Evolutionary conservation across 129 eudicot genomes (phyloP).

Genomic region (Calendula officinalis): DNA sequence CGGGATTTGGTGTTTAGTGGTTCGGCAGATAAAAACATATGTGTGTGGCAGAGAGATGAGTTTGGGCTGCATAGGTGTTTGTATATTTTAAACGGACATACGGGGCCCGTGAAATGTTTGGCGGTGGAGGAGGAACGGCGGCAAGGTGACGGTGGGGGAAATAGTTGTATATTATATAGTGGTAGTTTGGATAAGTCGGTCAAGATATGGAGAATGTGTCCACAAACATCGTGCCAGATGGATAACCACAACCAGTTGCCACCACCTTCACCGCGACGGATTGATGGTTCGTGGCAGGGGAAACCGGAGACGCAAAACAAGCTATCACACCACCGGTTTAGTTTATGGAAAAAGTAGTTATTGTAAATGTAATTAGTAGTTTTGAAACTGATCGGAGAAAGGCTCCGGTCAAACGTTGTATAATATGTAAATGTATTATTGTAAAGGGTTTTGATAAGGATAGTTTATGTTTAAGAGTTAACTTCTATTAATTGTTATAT

Average conservation of each 20-base stretch:
- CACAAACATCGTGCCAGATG: conserved; percentile 4
- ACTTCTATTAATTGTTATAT: too few species aligned
- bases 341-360: conserved; percentile 16
- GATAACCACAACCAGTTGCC: conserved; percentile 18
- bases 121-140: conserved; percentile 53
- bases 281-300: conserved; percentile 13
- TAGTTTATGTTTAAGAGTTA: too few species aligned
- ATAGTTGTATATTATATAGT: conserved; percentile 45
- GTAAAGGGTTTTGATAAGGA: too few species aligned
- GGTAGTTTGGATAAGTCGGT: conserved; percentile 80
- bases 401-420: too few species aligned
- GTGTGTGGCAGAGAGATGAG: conserved; percentile 67
- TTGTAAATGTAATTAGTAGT: background rate
- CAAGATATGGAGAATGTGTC: conserved; percentile 64
- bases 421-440: too few species aligned
- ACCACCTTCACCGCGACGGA: conserved; percentile 33
- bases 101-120: conserved; percentile 82
- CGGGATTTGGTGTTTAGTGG: conserved; percentile 65
- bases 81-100: conserved; percentile 60
- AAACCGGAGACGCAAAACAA: conserved; percentile 10
- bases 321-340: background rate
- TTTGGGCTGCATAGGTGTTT: conserved; percentile 37
- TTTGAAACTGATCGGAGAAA: background rate
- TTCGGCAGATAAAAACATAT: conserved; percentile 62
- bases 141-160: conserved; percentile 15